Conservation (phyloP, 1,284 basidiomycete genomes). For the Ustilago esculenta region DNA sequence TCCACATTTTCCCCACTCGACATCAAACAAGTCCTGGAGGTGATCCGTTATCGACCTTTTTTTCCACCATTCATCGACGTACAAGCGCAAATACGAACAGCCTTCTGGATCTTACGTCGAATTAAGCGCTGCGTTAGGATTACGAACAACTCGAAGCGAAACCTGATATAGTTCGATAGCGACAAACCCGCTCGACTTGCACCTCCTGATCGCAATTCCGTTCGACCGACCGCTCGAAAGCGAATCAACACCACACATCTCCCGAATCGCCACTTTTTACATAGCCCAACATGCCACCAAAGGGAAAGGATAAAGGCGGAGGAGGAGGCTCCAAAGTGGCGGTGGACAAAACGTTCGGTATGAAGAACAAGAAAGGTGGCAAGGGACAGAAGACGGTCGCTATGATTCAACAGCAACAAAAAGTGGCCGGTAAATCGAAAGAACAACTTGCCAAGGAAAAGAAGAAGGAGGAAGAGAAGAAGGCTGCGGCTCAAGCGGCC, state of each 20-base stretch:
- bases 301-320: conserved; percentile 54
- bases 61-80: neutral
- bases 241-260: neutral
- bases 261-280: neutral
- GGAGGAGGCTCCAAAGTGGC: conserved; percentile 70
- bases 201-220: too few species aligned
- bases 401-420: conserved; percentile 78
- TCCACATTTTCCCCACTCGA: neutral
- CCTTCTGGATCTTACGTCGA: too few species aligned
- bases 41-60: too few species aligned
- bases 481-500: conserved; percentile 84
- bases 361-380: conserved; percentile 90
- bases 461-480: conserved; percentile 81
- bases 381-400: conserved; percentile 89
- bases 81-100: too few species aligned
- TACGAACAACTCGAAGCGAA: too few species aligned
- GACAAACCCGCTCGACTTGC: too few species aligned
- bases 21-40: too few species aligned
- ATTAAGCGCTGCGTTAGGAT: too few species aligned
- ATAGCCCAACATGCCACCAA: conserved; percentile 58
- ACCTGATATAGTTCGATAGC: too few species aligned
- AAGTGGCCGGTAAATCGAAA: conserved; percentile 76
- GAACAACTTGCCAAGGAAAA: conserved; percentile 79
- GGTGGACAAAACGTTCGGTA: conserved; percentile 74
- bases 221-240: too few species aligned